A percentile compares a stretch with the other conserved stretches of the same genome.
These are phyloP conservation scores for Pilaira anomala DNA, from an alignment of 192 early-diverging fungal species.

Conservation along the genomic window DNA sequence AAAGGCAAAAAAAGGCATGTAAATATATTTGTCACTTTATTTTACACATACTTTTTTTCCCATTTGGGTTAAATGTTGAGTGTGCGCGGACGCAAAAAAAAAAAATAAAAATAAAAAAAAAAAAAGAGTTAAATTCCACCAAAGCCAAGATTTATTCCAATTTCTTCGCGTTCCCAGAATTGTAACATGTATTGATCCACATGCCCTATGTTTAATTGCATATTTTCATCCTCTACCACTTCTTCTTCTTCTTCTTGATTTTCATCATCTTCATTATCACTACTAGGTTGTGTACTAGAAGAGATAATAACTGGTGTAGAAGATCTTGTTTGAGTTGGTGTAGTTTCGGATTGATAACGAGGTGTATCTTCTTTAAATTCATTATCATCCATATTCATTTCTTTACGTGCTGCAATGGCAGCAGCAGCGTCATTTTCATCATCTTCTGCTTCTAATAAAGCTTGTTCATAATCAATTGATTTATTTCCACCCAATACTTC, in stretches of 20 bases:
- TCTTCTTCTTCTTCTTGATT: constrained; percentile 18
- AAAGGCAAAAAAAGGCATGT: too few species aligned
- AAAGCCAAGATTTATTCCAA: constrained; percentile 55
- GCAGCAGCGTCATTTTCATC: constrained; percentile 60
- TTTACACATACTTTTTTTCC: too few species aligned
- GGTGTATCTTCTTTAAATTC: constrained; percentile 56
- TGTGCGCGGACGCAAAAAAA: not conserved
- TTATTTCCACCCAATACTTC: constrained; percentile 43
- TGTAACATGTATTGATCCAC: constrained; percentile 75
- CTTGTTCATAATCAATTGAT: constrained; percentile 50
- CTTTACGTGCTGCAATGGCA: constrained; percentile 48
- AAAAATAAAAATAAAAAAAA: not conserved
- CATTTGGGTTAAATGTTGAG: not conserved
- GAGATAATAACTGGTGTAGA: not conserved
- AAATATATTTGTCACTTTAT: too few species aligned
- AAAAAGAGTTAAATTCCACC: constrained; percentile 26
- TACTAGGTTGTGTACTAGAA: too few species aligned
- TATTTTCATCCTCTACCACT: constrained; percentile 9
- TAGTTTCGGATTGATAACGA: not conserved
- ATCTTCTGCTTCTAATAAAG: constrained; percentile 60
- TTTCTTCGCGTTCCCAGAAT: constrained; percentile 50
- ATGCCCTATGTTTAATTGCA: constrained; percentile 52
- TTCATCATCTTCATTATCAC: not conserved
- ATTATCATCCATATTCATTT: constrained; percentile 56
- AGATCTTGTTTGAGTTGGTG: not conserved